Evolutionary conservation across 2,329 filamentous ascomycete genomes (phyloP).

Genomic region (Diplocarpon rosae): DNA sequence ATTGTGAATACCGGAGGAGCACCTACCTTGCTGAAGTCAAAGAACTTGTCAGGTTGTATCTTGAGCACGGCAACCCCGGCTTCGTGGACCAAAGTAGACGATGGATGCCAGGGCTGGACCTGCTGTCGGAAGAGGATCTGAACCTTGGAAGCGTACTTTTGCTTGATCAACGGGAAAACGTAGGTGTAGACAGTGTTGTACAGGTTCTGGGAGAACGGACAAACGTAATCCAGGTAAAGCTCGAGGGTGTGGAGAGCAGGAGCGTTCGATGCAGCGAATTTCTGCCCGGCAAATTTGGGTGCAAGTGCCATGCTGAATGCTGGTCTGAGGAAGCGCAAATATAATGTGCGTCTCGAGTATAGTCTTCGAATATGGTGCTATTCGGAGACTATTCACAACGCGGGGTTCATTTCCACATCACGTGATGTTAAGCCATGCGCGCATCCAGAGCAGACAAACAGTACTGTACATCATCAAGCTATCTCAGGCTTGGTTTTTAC

Average conservation of each 20-base stretch:
- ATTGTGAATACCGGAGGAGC: neutral
- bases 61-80: conserved; percentile 70
- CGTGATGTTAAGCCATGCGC: too few relatives aligned
- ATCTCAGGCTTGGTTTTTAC: too few relatives aligned
- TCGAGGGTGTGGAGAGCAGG: conserved; percentile 48
- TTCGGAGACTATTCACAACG: neutral
- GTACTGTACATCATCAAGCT: too few relatives aligned
- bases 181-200: conserved; percentile 65
- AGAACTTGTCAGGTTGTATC: conserved; percentile 61
- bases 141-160: conserved; percentile 47
- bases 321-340: neutral
- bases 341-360: neutral
- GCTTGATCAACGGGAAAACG: conserved; percentile 53
- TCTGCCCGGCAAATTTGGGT: conserved; percentile 66
- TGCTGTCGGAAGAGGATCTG: conserved; percentile 82
- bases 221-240: conserved; percentile 80
- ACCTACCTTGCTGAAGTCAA: conserved; percentile 51
- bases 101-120: conserved; percentile 91
- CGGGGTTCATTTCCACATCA: too few relatives aligned
- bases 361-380: neutral
- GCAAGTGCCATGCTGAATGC: conserved; percentile 54
- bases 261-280: conserved; percentile 36
- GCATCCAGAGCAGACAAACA: too few relatives aligned
- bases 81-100: conserved; percentile 71
- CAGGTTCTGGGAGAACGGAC: conserved; percentile 58